These are phyloP conservation scores for Monilinia polystroma DNA, from an alignment of 2,329 filamentous ascomycete genomes.

Conservation along the genomic window DNA sequence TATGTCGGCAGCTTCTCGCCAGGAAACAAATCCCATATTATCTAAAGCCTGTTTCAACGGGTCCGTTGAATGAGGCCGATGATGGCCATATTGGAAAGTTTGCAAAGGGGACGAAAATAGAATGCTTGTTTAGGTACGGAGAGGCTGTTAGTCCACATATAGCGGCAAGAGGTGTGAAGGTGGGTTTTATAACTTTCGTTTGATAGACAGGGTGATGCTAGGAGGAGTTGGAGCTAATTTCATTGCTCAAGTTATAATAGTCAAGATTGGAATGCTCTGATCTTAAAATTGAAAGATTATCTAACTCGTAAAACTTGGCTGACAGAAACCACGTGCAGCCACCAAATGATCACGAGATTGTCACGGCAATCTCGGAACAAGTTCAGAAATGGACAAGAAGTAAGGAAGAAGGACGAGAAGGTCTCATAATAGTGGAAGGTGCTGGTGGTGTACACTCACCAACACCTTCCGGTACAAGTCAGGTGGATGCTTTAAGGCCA, in stretches of 20 bases:
- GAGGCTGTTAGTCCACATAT: slow-evolving; percentile 76
- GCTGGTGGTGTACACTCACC: slow-evolving; percentile 82
- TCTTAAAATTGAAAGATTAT: not conserved
- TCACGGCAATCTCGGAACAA: slow-evolving; percentile 17
- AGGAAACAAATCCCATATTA: slow-evolving; percentile 45
- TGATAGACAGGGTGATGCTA: not conserved
- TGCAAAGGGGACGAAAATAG: slow-evolving; percentile 54
- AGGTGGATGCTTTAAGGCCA: slow-evolving; percentile 75
- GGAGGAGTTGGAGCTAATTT: not conserved
- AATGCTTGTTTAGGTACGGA: slow-evolving; percentile 68
- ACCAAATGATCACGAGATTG: slow-evolving; percentile 21
- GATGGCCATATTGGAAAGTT: slow-evolving; percentile 60
- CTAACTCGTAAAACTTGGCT: slow-evolving; percentile 35
- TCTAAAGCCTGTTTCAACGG: slow-evolving; percentile 81
- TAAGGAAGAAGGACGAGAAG: slow-evolving; percentile 33
- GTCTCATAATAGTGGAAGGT: slow-evolving; percentile 74
- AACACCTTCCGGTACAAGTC: slow-evolving; percentile 69
- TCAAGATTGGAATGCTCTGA: not conserved
- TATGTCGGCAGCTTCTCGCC: slow-evolving; percentile 17
- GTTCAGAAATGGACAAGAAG: slow-evolving; percentile 11
- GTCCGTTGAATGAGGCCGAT: slow-evolving; percentile 67
- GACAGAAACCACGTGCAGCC: slow-evolving; percentile 33
- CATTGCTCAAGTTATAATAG: not conserved
- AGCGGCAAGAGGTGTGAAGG: slow-evolving; percentile 50
- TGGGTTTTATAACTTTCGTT: not conserved